A percentile compares a stretch with the other conserved stretches of the same genome.
Evolutionary conservation across 495 filamentous ascomycete species (phyloP).

Genomic region (Penicillium daleae): DNA sequence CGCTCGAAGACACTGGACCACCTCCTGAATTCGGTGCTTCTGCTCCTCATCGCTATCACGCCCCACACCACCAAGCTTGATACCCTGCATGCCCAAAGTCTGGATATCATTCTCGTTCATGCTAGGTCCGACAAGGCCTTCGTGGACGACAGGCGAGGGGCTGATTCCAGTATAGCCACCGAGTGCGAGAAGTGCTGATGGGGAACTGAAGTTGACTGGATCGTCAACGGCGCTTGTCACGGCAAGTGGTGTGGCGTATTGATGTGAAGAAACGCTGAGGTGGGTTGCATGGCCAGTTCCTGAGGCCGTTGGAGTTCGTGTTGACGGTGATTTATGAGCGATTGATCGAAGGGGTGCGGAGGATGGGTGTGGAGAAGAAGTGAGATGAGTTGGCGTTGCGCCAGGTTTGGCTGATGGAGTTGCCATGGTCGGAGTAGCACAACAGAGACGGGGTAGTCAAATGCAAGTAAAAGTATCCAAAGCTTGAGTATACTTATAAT

Average conservation of each 20-base stretch:
- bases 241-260: slow-evolving; percentile 48
- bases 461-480: slow-evolving; percentile 1
- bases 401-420: slow-evolving; percentile 52
- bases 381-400: slow-evolving; percentile 52
- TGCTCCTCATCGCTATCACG: slow-evolving; percentile 59
- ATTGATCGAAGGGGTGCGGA: slow-evolving; percentile 45
- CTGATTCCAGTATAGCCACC: slow-evolving; percentile 49
- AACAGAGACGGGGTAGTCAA: not conserved
- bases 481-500: not conserved
- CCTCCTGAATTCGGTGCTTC: slow-evolving; percentile 52
- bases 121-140: slow-evolving; percentile 41
- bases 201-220: slow-evolving; percentile 49
- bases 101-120: slow-evolving; percentile 53
- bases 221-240: slow-evolving; percentile 44
- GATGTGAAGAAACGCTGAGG: slow-evolving; percentile 39
- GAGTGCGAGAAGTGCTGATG: slow-evolving; percentile 49
- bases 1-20: slow-evolving; percentile 45
- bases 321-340: slow-evolving; percentile 51
- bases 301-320: slow-evolving; percentile 46
- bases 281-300: slow-evolving; percentile 37
- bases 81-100: slow-evolving; percentile 45
- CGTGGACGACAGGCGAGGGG: slow-evolving; percentile 46
- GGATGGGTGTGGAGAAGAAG: slow-evolving; percentile 48
- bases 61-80: slow-evolving; percentile 44
- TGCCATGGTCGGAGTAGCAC: slow-evolving; percentile 35